phyloP scores from a whole-genome alignment of 495 filamentous ascomycete species.

The Neurospora sp. region DNA sequence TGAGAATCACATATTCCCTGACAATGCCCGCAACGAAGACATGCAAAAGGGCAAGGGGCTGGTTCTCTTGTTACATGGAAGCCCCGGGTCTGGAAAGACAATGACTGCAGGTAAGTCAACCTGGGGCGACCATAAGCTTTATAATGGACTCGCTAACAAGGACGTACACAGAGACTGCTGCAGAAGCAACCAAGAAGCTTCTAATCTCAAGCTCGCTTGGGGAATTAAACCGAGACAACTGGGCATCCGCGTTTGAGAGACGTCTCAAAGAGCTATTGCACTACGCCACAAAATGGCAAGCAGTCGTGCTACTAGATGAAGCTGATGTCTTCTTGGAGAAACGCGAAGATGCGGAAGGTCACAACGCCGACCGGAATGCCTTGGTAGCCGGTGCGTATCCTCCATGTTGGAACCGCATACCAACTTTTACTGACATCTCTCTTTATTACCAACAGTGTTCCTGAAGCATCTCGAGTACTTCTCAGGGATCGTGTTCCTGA shows the following conservation, averaged over 20 bases:
- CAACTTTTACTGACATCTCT: not conserved
- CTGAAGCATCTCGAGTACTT: conserved; percentile 38
- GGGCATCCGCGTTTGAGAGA: conserved; percentile 48
- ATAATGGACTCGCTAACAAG: not conserved
- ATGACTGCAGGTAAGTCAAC: conserved; percentile 27
- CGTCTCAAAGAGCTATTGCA: conserved; percentile 73
- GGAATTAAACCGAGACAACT: not conserved
- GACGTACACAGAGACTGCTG: not conserved
- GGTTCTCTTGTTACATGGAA: conserved; percentile 36
- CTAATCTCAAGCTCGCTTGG: not conserved
- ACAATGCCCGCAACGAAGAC: conserved; percentile 55
- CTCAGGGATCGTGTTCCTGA: conserved; percentile 36
- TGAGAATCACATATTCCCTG: conserved; percentile 48
- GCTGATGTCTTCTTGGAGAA: conserved; percentile 37
- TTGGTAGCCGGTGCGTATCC: conserved; percentile 30
- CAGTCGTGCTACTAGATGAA: conserved; percentile 54
- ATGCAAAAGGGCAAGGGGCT: conserved; percentile 54
- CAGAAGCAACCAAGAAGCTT: not conserved
- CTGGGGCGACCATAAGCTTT: not conserved
- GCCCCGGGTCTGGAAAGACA: conserved; percentile 44
- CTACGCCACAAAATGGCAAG: conserved; percentile 75
- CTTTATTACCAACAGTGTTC: conserved; percentile 17
- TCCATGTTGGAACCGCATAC: not conserved
- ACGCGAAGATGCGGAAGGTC: not conserved
- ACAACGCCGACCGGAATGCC: conserved; percentile 1